Base-by-base conservation (phyloP, 176 grass and related monocot species). In the Triticum monococcum region DNA sequence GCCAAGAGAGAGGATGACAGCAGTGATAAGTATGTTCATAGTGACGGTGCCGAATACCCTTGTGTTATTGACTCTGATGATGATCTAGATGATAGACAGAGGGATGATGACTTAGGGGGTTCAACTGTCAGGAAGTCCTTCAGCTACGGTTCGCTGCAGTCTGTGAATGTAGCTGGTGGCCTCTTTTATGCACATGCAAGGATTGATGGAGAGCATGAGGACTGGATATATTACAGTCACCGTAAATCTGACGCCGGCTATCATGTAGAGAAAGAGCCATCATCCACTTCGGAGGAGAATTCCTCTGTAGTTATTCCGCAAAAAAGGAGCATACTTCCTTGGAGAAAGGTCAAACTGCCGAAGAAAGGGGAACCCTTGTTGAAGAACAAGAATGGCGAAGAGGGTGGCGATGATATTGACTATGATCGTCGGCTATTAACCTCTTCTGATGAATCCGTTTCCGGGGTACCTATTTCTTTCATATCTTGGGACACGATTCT, bases 361-460 rank as follows among this genome's bases (percentile, higher is more conserved):
- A 94, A 94, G 73, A 99, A 94, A 87, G 97, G 97, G 66, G 97
- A 99, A 56, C 97, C 97, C 33, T 86, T 99, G 38, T 85, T 99
- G 89, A 99, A 99, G 87, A 96, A 93, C 80, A 89, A 72, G 61
- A 83, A 96, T 77, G 92, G 76, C 30, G 97, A 99, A 86, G 97
- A 97, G 87, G 97, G 97, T 40, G 97, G 97, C 60, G 97, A 99
- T 70, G 97, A 97, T 89, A 99, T 99, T 81, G 94, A 99, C 62
- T 94, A 92, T 82, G 97, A 96, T 62, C 88, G 97, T 12, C 83
- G 97, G 45, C 78, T 93, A 36, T 78, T 99, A 83, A 94, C 88
- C 61, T 92, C 96, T 71, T 94, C 87, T 9, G 92, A 94, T 81
- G 94, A 89, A 73, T 93, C 89, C 80, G 38, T 84, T 68, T 79